Conservation (phyloP, 192 early-diverging fungal species). For the Coemansia sp. region DNA sequence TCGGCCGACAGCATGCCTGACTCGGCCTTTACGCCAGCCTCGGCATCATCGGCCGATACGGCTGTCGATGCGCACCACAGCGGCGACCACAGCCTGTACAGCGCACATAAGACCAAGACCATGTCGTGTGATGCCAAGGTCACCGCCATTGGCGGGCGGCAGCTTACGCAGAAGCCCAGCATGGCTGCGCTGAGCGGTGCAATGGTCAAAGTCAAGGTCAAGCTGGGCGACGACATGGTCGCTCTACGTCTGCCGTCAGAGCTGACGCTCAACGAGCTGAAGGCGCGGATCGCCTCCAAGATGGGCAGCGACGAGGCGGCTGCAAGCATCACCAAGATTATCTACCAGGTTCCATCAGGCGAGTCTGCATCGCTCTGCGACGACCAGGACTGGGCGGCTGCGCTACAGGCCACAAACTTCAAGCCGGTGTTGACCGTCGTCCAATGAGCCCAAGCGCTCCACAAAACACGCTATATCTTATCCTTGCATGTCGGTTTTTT, state of each 20-base stretch:
- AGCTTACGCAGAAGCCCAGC: slow-evolving; percentile 44
- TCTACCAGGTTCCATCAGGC: slow-evolving; percentile 53
- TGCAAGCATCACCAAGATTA: slow-evolving; percentile 24
- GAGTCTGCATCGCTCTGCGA: slow-evolving; percentile 37
- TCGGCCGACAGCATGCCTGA: slow-evolving; percentile 36
- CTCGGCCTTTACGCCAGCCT: slow-evolving; percentile 31
- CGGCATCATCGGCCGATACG: slow-evolving; percentile 41
- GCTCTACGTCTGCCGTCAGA: slow-evolving; percentile 67
- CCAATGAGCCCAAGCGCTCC: slow-evolving; percentile 16
- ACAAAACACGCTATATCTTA: slow-evolving; percentile 1
- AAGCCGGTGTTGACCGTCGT: slow-evolving; percentile 48
- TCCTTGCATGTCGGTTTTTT: slow-evolving; percentile 2
- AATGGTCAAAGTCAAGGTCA: slow-evolving; percentile 72
- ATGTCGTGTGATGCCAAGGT: slow-evolving; percentile 53
- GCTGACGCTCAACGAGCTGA: slow-evolving; percentile 58
- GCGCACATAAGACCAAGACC: slow-evolving; percentile 17
- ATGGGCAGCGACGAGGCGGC: slow-evolving; percentile 38
- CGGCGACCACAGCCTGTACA: slow-evolving; percentile 9
- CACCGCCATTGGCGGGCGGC: slow-evolving; percentile 7
- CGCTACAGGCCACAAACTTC: slow-evolving; percentile 40
- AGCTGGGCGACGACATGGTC: slow-evolving; percentile 67
- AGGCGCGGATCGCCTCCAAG: slow-evolving; percentile 63
- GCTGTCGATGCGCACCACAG: slow-evolving; percentile 24
- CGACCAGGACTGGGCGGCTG: slow-evolving; percentile 46
- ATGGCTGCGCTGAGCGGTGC: slow-evolving; percentile 23